Evolutionary conservation across 2,329 filamentous ascomycete genomes (phyloP).

Genomic region (Penicillium aurantiogriseum): DNA sequence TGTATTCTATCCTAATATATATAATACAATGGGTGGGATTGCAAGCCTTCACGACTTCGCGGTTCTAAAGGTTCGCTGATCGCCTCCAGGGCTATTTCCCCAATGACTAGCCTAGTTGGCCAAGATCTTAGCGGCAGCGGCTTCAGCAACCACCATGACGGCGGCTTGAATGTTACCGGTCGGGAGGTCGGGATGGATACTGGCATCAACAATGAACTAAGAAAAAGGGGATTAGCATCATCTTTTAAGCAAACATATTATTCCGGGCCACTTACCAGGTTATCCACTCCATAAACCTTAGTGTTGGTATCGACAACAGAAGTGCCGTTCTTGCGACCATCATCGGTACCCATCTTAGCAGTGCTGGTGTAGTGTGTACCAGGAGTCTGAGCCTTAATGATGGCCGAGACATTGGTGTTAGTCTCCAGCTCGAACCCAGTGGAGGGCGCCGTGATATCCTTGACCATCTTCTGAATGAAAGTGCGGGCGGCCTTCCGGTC

Average conservation of each 20-base stretch:
- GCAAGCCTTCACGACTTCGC: neutral
- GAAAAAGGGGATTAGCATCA: conserved; percentile 37
- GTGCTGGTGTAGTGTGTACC: conserved; percentile 52
- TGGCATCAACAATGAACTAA: conserved; percentile 61
- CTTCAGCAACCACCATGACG: conserved; percentile 64
- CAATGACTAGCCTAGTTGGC: conserved; percentile 26
- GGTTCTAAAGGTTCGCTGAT: neutral
- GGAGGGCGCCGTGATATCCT: conserved; percentile 18
- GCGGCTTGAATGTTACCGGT: conserved; percentile 67
- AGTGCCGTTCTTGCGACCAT: conserved; percentile 55
- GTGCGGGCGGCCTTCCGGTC: conserved; percentile 22
- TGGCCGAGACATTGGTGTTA: conserved; percentile 25
- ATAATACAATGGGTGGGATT: neutral
- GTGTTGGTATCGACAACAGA: conserved; percentile 64
- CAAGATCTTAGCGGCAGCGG: conserved; percentile 48
- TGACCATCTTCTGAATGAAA: conserved; percentile 24
- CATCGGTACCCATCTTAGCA: conserved; percentile 60
- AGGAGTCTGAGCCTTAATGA: conserved; percentile 42
- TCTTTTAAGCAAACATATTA: neutral
- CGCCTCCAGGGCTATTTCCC: no score
- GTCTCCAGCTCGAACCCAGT: conserved; percentile 25
- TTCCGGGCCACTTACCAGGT: conserved; percentile 42
- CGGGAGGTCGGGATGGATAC: conserved; percentile 67
- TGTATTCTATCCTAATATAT: neutral
- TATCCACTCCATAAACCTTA: conserved; percentile 66